Conservation (phyloP, 2,329 filamentous ascomycete genomes). For the Talaromyces sp. region DNA sequence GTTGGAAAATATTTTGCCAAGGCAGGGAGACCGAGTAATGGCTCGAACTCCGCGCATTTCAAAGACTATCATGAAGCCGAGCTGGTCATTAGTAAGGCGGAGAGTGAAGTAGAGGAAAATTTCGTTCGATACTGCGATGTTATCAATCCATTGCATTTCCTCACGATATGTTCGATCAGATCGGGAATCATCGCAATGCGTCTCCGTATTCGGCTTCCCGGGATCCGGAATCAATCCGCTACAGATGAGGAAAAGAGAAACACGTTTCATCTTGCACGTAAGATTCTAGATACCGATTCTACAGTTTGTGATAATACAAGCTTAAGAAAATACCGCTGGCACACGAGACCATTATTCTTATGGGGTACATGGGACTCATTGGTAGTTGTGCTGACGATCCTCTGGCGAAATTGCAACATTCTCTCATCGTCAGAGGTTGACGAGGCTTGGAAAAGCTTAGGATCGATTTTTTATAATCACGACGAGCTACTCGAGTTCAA, state of each 20-base stretch:
- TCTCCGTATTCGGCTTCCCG: not conserved
- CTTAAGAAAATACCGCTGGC: not conserved
- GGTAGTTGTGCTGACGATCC: not conserved
- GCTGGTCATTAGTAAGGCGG: not conserved
- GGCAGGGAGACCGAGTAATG: not conserved
- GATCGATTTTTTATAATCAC: not conserved
- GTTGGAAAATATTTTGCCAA: not conserved
- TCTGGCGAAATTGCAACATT: not conserved
- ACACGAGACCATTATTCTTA: not conserved
- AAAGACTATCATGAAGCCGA: not conserved
- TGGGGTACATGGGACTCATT: not conserved
- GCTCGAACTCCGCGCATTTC: not conserved
- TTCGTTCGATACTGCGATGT: not conserved
- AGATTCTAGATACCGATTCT: not conserved
- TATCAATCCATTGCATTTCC: not conserved
- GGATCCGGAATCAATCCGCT: not conserved
- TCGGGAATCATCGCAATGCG: not conserved
- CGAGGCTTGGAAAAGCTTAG: not conserved
- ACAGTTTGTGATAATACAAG: not conserved
- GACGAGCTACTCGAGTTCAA: not conserved
- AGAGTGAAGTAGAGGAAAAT: not conserved
- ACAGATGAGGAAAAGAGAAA: not conserved
- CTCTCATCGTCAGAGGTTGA: not conserved
- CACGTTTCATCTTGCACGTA: not conserved
- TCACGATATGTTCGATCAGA: not conserved